Percentiles rank a stretch among this genome's conserved stretches.
Evolutionary conservation across 176 grass and related monocot genomes (phyloP).

Genomic region (Rhynchospora pubera): DNA sequence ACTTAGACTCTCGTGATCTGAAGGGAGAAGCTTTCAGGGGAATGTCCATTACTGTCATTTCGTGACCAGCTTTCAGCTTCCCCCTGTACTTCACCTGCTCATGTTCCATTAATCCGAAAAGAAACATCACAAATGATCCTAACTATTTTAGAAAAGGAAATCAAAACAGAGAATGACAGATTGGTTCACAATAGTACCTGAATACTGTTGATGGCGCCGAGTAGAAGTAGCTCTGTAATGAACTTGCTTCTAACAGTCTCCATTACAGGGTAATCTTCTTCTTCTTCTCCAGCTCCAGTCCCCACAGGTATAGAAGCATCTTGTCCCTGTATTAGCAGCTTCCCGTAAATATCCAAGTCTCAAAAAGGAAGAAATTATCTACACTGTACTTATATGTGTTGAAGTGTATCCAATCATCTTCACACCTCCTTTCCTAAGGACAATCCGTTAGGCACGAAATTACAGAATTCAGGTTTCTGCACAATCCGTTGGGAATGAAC

Average conservation of each 20-base stretch:
- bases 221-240: constrained; percentile 78
- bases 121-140: no score
- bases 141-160: no score
- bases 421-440: no score
- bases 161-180: background rate
- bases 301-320: constrained; percentile 45
- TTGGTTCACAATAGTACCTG: constrained; percentile 49
- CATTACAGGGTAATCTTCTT: constrained; percentile 69
- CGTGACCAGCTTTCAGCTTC: background rate
- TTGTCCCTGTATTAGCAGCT: constrained; percentile 40
- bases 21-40: no score
- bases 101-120: no score
- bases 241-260: constrained; percentile 95
- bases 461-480: no score
- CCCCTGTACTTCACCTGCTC: no score
- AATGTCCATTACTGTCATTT: constrained; percentile 82
- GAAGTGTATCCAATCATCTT: no score
- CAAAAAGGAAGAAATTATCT: background rate
- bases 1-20: no score
- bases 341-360: constrained; percentile 8
- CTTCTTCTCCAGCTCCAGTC: no score
- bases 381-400: background rate
- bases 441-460: no score
- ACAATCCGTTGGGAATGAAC: no score
- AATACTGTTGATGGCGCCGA: constrained; percentile 85